Percentiles rank a stretch among this genome's conserved stretches.
Conservation (phyloP, 1,139 yeast genomes). For the Pichia kudriavzevii region DNA sequence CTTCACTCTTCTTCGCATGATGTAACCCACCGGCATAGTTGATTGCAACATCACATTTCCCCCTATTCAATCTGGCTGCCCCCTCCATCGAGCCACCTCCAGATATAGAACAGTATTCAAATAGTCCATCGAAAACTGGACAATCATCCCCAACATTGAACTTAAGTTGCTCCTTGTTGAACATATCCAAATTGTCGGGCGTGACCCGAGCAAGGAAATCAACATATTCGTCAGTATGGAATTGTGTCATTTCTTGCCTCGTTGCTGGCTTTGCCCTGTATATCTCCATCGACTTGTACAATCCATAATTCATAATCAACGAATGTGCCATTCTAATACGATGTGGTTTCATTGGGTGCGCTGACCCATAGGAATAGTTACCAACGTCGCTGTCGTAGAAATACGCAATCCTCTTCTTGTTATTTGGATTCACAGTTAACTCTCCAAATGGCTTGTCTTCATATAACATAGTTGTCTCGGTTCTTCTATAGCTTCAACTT, state of each 20-base stretch:
- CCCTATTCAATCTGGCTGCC: constrained; percentile 70
- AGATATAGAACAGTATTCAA: constrained; percentile 76
- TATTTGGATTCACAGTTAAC: constrained; percentile 46
- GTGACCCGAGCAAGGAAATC: constrained; percentile 90
- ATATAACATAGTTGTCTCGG: constrained; percentile 21
- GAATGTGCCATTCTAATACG: constrained; percentile 98
- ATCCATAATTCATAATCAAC: constrained; percentile 91
- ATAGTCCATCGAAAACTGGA: constrained; percentile 93
- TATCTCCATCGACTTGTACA: constrained; percentile 94
- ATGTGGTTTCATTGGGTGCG: constrained; percentile 98
- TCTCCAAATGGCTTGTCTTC: constrained; percentile 54
- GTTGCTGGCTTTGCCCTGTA: constrained; percentile 96
- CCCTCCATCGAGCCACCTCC: constrained; percentile 96
- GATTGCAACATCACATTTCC: constrained; percentile 90
- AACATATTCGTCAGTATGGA: constrained; percentile 94
- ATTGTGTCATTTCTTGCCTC: constrained; percentile 97
- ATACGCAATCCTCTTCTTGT: constrained; percentile 57
- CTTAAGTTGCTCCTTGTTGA: constrained; percentile 84
- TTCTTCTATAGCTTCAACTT: too few relatives aligned
- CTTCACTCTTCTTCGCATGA: constrained; percentile 92
- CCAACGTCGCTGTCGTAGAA: constrained; percentile 84
- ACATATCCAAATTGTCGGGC: constrained; percentile 88
- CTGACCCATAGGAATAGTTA: constrained; percentile 95
- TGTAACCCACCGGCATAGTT: constrained; percentile 98
- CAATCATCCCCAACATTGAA: constrained; percentile 97